Evolutionary conservation across 1,284 basidiomycete genomes (phyloP).

Genomic region (Veloporphyrellus conicus): DNA sequence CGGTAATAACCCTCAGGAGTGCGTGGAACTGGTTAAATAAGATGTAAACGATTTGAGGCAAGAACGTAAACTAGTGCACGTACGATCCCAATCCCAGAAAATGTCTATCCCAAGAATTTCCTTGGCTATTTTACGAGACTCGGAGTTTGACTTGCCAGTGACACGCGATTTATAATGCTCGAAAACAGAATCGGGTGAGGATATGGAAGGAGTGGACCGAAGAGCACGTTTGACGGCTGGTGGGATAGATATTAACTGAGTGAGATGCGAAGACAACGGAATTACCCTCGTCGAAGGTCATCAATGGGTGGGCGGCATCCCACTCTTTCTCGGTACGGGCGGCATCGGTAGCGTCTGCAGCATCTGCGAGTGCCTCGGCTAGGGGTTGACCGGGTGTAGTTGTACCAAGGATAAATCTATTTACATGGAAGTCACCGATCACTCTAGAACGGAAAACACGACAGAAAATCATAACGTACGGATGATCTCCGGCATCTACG

Average conservation of each 20-base stretch:
- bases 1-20: constrained; percentile 93
- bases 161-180: constrained; percentile 58
- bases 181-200: constrained; percentile 53
- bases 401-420: constrained; percentile 74
- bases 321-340: constrained; percentile 77
- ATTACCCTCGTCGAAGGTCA: constrained; percentile 81
- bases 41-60: constrained; percentile 3
- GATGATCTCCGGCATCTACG: constrained; percentile 67
- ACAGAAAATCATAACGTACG: constrained; percentile 34
- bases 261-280: constrained; percentile 1
- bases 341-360: constrained; percentile 64
- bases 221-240: constrained; percentile 54
- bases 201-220: constrained; percentile 20
- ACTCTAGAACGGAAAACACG: constrained; percentile 4
- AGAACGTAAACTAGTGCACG: constrained; percentile 26
- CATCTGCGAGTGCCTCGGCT: constrained; percentile 75
- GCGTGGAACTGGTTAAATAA: constrained; percentile 57
- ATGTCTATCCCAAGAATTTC: constrained; percentile 62
- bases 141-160: constrained; percentile 67
- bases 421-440: constrained; percentile 7
- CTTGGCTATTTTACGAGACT: constrained; percentile 69
- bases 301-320: constrained; percentile 67
- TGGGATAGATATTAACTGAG: constrained; percentile 5
- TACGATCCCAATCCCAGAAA: constrained; percentile 86
- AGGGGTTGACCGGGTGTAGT: constrained; percentile 57